These are phyloP conservation scores for Pseudovirgaria hyperparasitica DNA, from an alignment of 2,329 filamentous ascomycete species.

Conservation along the genomic window DNA sequence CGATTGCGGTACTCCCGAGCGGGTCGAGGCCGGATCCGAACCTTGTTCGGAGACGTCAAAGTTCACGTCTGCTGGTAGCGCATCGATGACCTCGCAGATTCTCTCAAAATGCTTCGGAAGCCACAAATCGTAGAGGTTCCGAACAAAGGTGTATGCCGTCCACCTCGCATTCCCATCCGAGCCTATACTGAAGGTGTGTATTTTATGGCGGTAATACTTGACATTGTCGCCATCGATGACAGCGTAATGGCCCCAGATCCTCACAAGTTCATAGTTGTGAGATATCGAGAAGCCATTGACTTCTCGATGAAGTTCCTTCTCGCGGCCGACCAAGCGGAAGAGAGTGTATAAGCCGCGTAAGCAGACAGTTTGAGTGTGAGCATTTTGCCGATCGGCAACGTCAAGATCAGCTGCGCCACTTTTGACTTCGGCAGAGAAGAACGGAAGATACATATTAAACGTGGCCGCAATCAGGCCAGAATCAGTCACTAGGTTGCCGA, in stretches of 20 bases:
- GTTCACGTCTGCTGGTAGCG: slow-evolving; percentile 4
- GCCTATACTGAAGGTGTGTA: slow-evolving; percentile 5
- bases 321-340: slow-evolving; percentile 8
- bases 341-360: slow-evolving; percentile 7
- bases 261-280: slow-evolving; percentile 8
- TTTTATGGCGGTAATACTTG: slow-evolving; percentile 9
- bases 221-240: slow-evolving; percentile 7
- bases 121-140: slow-evolving; percentile 8
- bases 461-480: slow-evolving; percentile 8
- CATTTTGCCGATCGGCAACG: slow-evolving; percentile 14
- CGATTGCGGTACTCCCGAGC: no score
- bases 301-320: slow-evolving; percentile 10
- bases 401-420: slow-evolving; percentile 8
- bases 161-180: slow-evolving; percentile 6
- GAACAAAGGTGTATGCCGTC: slow-evolving; percentile 6
- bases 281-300: slow-evolving; percentile 11
- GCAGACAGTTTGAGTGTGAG: slow-evolving; percentile 8
- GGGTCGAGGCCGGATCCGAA: slow-evolving; percentile 1
- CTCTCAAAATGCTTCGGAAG: slow-evolving; percentile 5
- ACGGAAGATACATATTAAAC: slow-evolving; percentile 11
- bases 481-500: slow-evolving; percentile 15
- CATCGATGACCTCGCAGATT: slow-evolving; percentile 8
- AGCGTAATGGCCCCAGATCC: slow-evolving; percentile 9
- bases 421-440: slow-evolving; percentile 12
- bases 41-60: slow-evolving; percentile 4